Evolutionary conservation across 352 stramenopile genomes (phyloP).

Genomic region (Globisporangium splendens): DNA sequence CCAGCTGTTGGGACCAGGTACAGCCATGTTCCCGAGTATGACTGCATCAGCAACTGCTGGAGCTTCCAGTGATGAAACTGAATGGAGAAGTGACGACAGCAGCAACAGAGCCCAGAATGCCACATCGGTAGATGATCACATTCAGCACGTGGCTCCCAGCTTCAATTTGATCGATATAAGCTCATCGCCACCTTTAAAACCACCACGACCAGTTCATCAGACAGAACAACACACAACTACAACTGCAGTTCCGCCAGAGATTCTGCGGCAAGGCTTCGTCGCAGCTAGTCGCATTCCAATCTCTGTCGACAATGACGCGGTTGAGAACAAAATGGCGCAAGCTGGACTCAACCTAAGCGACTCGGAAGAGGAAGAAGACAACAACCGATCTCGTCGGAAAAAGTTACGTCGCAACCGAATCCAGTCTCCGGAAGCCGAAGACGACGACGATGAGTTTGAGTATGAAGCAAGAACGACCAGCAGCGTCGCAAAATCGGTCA

Average conservation of each 20-base stretch:
- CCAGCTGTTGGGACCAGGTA: constrained; percentile 33
- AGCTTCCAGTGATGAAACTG: not conserved
- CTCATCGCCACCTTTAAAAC: constrained; percentile 2
- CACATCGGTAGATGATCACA: not conserved
- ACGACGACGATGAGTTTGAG: constrained; percentile 16
- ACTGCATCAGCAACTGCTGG: not conserved
- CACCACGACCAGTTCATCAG: not conserved
- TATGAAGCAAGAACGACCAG: not conserved
- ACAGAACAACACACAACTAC: not conserved
- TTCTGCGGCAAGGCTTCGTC: constrained; percentile 13
- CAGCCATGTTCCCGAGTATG: constrained; percentile 17
- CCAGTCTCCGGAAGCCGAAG: constrained; percentile 4
- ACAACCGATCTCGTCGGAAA: constrained; percentile 11
- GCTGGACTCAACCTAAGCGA: constrained; percentile 52
- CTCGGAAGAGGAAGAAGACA: constrained; percentile 34
- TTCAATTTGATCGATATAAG: constrained; percentile 13
- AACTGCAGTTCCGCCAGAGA: not conserved
- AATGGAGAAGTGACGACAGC: not conserved
- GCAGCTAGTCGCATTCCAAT: constrained; percentile 10
- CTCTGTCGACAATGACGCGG: constrained; percentile 15
- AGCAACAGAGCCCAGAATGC: not conserved
- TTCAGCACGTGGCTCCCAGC: not conserved
- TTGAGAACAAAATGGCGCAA: constrained; percentile 40
- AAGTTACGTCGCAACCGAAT: constrained; percentile 8
- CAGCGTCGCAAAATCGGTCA: not conserved